A percentile compares a stretch with the other conserved stretches of the same genome.
phyloP scores from a whole-genome alignment of 2,329 filamentous ascomycete genomes.

The Ceratocystis diversiconidia region DNA sequence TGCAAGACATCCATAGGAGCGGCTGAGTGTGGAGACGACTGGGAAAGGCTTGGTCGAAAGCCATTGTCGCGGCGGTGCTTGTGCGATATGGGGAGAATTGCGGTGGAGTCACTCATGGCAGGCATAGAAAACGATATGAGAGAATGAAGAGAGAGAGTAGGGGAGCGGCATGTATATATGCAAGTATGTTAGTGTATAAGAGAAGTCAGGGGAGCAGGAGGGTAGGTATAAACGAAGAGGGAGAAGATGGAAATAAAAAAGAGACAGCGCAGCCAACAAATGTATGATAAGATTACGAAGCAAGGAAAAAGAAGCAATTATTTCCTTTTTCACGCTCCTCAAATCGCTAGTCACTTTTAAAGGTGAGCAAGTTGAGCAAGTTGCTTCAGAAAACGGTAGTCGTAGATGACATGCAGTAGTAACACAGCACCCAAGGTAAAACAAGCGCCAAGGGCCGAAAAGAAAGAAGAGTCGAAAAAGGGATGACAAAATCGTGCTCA shows the following conservation, averaged over 20 bases:
- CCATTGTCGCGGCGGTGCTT: background rate
- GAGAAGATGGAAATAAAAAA: background rate
- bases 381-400: constrained; percentile 3
- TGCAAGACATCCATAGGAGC: background rate
- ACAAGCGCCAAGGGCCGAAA: background rate
- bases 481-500: background rate
- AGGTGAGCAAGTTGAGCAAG: constrained; percentile 8
- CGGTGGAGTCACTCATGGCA: background rate
- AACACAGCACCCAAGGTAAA: constrained; percentile 2
- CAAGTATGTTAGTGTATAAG: too few relatives aligned
- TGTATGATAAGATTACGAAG: background rate
- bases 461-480: background rate
- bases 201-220: background rate
- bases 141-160: background rate
- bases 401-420: constrained; percentile 1
- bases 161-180: background rate
- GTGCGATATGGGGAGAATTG: constrained; percentile 3
- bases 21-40: background rate
- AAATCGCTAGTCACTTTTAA: background rate
- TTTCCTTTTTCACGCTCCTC: background rate
- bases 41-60: background rate
- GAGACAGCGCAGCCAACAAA: background rate
- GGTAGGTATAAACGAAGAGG: background rate
- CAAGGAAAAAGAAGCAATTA: background rate
- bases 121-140: background rate